Base-by-base conservation (phyloP, 768 basidiomycete species). In the Candolleomyces aberdarensis region DNA sequence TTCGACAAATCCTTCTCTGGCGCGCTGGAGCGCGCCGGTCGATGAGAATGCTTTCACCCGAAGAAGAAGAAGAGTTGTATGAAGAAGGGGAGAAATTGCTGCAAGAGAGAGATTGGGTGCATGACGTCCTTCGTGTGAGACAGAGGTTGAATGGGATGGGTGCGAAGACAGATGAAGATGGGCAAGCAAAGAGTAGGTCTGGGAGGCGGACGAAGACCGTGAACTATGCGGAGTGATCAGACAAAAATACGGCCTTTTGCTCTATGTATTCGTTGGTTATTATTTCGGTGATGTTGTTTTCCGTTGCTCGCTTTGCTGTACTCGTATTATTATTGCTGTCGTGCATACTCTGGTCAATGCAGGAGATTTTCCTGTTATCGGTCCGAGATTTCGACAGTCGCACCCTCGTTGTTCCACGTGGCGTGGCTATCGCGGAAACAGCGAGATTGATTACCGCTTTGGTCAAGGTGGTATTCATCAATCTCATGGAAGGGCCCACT, bases 1-100 rank as follows among this genome's bases (percentile, higher is more conserved):
- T 89, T 44, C 75, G 86, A 47, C 91, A 93, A 66, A 76, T 93
- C 9, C 75, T 90, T n/a, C 73, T 91, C 14, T 92, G 89, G 88
- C 83, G 88, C 11, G 74, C 75, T 15, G 89, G 87, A 1, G 71
- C 80, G 40, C 87, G 91, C 29, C 78, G 70, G 1, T 79, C 81
- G 0, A 46, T 77, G 6, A 74, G 76, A 4, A 72, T 90, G 10
- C 78, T 88, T 11, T 71, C 82, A 3, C 66, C 69, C 0, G 76
- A 76, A 40, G 85, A 88, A 55, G 91, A 93, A 71, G 70, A 74
- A 62, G 71, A 70, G 53, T 67, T 93, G 20, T 84, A 85, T 65
- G 71, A 74, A 19, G 64, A 80, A 39, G 87, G 84, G 29, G 63
- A 74, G 57, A 74, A 71, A 62, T 75, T 85, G 56, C 72, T 83